Evolutionary conservation across 805 yeast species (phyloP), one percentile per base, ranked within the genome.

Genomic region (Kluyveromyces nonfermentans): DNA sequence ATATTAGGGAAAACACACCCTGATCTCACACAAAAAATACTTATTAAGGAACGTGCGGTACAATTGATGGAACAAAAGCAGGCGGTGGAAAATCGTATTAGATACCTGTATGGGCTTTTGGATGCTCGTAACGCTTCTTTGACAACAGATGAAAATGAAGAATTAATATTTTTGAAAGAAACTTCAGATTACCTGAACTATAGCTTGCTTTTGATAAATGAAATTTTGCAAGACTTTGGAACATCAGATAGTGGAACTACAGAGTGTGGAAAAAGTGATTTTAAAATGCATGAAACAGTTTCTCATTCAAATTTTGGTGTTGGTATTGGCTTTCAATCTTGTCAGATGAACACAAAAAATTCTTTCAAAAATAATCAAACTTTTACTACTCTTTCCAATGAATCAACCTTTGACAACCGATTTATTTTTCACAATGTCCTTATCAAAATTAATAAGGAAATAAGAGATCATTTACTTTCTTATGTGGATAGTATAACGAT

Each of bases 341-440:
- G 19, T 18, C 17, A 32, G 7, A 40, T 33, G 30, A 41, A 41
- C 34, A 59, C 65, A 0, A 49, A 60, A 6, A 60, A 59, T 19
- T 61, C 67, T 0, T 60, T 62, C 34, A 49, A 56, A 21, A 51
- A 60, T 1, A 56, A 63, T 63, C 58, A 63, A 42, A 40, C 48
- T 8, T 57, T 54, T 7, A 53, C 65, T 1, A 52, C 57, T 9
- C 42, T 59, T 2, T 46, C 56, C 9, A 51, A 48, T 4, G 53
- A 55, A 6, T 59, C 68, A 49, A 43, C 57, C 7, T 80, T 73
- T 57, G 78, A 76, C 49, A 80, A 80, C 50, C 59, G 82, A 41
- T 79, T 78, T 51, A 71, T 77, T 48, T 57, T 78, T 17, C 82
- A 80, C 47, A 72, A 75, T 45, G 60, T 79, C 32, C 72, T 73